Conservation (phyloP, 2,329 filamentous ascomycete species). For the Trichoderma guizhouense region DNA sequence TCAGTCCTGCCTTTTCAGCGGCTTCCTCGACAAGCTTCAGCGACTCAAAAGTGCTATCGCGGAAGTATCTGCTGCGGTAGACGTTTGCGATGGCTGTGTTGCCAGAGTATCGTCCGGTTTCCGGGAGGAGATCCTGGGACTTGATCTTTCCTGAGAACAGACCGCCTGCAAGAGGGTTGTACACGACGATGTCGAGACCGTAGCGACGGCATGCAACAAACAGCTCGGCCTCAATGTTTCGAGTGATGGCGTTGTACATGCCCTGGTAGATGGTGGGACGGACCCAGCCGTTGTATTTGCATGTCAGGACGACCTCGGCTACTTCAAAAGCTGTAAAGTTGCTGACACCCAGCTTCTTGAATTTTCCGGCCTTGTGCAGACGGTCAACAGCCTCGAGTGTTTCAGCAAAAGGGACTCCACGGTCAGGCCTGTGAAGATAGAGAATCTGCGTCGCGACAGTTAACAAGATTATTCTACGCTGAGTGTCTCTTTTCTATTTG, state of each 20-base stretch:
- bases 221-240: constrained; percentile 71
- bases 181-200: constrained; percentile 20
- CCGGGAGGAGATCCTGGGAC: constrained; percentile 57
- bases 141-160: constrained; percentile 78
- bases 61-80: constrained; percentile 71
- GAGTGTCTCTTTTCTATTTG: background rate
- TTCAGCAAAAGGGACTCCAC: constrained; percentile 70
- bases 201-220: constrained; percentile 57
- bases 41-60: constrained; percentile 60
- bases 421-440: constrained; percentile 45
- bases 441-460: constrained; percentile 31
- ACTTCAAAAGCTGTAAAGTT: constrained; percentile 89
- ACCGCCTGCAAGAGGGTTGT: constrained; percentile 19
- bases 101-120: constrained; percentile 68
- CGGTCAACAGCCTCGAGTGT: constrained; percentile 75
- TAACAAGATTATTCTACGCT: background rate
- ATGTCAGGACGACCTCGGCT: constrained; percentile 76
- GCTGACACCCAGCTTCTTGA: constrained; percentile 72
- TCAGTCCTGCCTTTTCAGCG: constrained; percentile 63
- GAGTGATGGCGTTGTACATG: constrained; percentile 82
- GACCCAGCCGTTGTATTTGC: constrained; percentile 77
- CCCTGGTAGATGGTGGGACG: constrained; percentile 80
- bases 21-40: constrained; percentile 66
- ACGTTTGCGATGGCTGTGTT: constrained; percentile 48
- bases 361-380: constrained; percentile 82